Percentiles rank a stretch among this genome's conserved stretches.
Conservation (phyloP, 2,329 filamentous ascomycete species). For the Phyllachora maydis region DNA sequence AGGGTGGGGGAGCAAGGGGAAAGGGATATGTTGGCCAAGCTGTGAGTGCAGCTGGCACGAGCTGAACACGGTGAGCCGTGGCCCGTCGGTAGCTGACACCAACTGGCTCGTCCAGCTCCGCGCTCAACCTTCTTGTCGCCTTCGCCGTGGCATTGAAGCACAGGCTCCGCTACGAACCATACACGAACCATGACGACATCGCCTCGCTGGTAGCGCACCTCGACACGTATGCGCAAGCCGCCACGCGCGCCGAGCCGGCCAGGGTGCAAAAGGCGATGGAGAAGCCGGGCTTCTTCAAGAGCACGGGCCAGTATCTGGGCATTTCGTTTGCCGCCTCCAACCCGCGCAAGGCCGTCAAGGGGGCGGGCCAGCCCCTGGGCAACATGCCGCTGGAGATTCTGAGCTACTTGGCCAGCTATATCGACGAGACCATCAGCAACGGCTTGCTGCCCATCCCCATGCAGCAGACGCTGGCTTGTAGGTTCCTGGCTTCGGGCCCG, state of each 20-base stretch:
- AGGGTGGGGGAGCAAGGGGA: conserved; percentile 35
- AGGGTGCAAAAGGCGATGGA: conserved; percentile 10
- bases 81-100: conserved; percentile 1
- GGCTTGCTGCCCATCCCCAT: conserved; percentile 23
- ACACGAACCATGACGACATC: conserved; percentile 48
- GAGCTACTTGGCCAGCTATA: conserved; percentile 39
- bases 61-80: background rate
- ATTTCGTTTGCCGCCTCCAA: conserved; percentile 48
- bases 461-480: conserved; percentile 29
- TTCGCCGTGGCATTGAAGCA: conserved; percentile 53
- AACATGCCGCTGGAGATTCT: conserved; percentile 55
- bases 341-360: conserved; percentile 48
- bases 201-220: conserved; percentile 39
- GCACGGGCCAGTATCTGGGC: conserved; percentile 42
- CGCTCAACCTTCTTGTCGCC: conserved; percentile 48
- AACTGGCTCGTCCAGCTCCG: conserved; percentile 16
- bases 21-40: conserved; percentile 43
- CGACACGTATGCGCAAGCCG: conserved; percentile 39
- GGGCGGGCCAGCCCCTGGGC: conserved; percentile 42
- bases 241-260: conserved; percentile 15
- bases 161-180: conserved; percentile 53
- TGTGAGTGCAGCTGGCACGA: conserved; percentile 15
- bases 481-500: conserved; percentile 7
- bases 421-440: conserved; percentile 31
- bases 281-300: conserved; percentile 21